Conservation (phyloP, 495 filamentous ascomycete genomes). For the Arthonia radiata region DNA sequence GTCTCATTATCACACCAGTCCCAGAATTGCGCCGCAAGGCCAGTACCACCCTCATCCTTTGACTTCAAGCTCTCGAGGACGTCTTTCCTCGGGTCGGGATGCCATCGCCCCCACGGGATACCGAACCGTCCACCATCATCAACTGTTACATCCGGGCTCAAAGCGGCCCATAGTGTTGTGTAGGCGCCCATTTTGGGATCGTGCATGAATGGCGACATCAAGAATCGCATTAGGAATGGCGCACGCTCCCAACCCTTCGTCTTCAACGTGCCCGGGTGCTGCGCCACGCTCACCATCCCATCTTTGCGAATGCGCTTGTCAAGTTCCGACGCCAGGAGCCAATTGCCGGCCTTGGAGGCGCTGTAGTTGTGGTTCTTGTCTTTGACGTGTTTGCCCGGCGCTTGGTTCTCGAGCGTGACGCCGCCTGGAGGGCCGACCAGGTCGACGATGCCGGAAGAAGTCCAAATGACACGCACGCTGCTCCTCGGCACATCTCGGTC, state of each 20-base stretch:
- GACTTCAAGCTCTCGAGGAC: slow-evolving; percentile 12
- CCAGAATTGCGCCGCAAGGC: slow-evolving; percentile 14
- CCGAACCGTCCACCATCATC: slow-evolving; percentile 14
- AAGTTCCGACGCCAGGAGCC: slow-evolving; percentile 3
- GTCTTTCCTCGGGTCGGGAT: no score
- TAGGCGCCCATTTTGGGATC: slow-evolving; percentile 14
- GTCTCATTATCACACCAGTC: slow-evolving; percentile 17
- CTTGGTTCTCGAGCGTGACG: slow-evolving; percentile 8
- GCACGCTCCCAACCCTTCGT: slow-evolving; percentile 9
- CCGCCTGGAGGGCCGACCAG: slow-evolving; percentile 8
- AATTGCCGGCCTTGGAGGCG: slow-evolving; percentile 17
- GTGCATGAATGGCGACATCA: slow-evolving; percentile 10
- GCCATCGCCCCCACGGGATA: slow-evolving; percentile 16
- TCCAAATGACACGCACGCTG: slow-evolving; percentile 22
- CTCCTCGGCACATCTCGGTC: slow-evolving; percentile 2
- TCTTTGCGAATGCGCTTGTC: slow-evolving; percentile 2
- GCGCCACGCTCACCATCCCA: slow-evolving; percentile 15
- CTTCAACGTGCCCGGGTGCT: slow-evolving; percentile 19
- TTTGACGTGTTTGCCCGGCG: slow-evolving; percentile 11
- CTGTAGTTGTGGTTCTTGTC: slow-evolving; percentile 13
- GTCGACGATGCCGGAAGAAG: slow-evolving; percentile 12
- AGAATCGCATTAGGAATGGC: slow-evolving; percentile 5
- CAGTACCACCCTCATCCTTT: slow-evolving; percentile 14
- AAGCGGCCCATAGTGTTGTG: slow-evolving; percentile 19
- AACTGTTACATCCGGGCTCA: slow-evolving; percentile 13